Percentiles rank a stretch among this genome's conserved stretches.
phyloP scores from a whole-genome alignment of 2,329 filamentous ascomycete species.

The Rhynchosporium agropyri region DNA sequence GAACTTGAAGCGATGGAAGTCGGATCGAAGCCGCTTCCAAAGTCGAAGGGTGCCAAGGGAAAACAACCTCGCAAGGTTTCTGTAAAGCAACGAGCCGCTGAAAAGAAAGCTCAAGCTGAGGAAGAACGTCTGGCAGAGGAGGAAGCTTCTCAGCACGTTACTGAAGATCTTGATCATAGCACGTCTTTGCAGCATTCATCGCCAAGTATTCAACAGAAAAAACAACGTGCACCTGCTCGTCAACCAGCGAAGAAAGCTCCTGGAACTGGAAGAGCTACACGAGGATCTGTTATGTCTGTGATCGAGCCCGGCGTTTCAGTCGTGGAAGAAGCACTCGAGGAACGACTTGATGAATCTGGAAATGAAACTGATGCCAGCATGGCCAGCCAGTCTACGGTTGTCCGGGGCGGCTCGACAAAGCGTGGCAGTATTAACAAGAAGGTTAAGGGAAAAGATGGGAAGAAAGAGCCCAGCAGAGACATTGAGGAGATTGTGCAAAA shows the following conservation, averaged over 20 bases:
- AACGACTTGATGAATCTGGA: constrained; percentile 39
- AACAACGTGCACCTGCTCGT: constrained; percentile 28
- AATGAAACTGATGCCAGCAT: constrained; percentile 43
- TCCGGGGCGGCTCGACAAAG: constrained; percentile 30
- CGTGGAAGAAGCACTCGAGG: constrained; percentile 29
- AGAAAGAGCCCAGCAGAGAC: constrained; percentile 33
- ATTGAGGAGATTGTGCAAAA: constrained; percentile 37
- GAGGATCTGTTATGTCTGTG: constrained; percentile 32
- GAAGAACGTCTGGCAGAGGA: constrained; percentile 27
- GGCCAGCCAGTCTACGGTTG: constrained; percentile 37
- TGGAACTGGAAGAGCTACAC: constrained; percentile 26
- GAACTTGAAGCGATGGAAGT: constrained; percentile 40
- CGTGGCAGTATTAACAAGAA: constrained; percentile 37
- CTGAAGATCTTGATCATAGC: constrained; percentile 34
- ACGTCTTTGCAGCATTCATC: constrained; percentile 35
- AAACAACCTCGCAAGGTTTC: constrained; percentile 39
- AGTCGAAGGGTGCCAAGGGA: constrained; percentile 38
- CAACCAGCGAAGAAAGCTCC: constrained; percentile 27
- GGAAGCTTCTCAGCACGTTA: constrained; percentile 32
- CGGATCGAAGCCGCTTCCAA: constrained; percentile 38
- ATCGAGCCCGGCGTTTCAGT: constrained; percentile 24
- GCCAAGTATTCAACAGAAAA: constrained; percentile 33
- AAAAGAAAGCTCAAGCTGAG: constrained; percentile 34
- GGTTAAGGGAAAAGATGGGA: constrained; percentile 35
- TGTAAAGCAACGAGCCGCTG: constrained; percentile 39